Conservation (phyloP, 2,329 filamentous ascomycete species). For the Hypomyces rosellus region DNA sequence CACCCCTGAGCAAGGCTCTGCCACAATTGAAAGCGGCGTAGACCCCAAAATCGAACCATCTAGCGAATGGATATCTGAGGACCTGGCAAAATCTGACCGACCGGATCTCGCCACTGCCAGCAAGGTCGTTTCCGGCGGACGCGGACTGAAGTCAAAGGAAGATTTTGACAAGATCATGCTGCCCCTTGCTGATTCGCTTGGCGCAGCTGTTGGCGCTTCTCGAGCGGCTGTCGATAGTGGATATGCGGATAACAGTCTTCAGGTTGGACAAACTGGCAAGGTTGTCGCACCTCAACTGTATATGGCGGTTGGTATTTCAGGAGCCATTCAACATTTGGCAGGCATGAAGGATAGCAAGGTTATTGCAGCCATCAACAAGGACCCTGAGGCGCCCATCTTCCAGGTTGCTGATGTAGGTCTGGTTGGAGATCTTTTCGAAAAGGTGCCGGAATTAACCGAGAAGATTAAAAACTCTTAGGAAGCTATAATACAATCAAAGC, state of each 20-base stretch:
- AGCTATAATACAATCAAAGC: conserved; percentile 16
- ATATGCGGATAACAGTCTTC: conserved; percentile 96
- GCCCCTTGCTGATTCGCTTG: conserved; percentile 84
- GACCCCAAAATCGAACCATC: conserved; percentile 71
- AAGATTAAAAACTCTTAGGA: conserved; percentile 65
- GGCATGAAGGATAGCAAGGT: conserved; percentile 99
- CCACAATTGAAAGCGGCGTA: conserved; percentile 69
- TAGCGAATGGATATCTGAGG: conserved; percentile 89
- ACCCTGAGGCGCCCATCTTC: conserved; percentile 94
- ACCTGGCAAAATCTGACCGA: conserved; percentile 86
- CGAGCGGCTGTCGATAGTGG: conserved; percentile 94
- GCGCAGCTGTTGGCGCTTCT: conserved; percentile 92
- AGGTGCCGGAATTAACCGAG: conserved; percentile 91
- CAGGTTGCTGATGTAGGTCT: conserved; percentile 94
- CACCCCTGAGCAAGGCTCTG: conserved; percentile 64
- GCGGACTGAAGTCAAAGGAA: conserved; percentile 95
- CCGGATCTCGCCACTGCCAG: conserved; percentile 87
- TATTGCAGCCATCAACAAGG: conserved; percentile 98
- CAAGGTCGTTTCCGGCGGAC: conserved; percentile 86
- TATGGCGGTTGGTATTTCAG: conserved; percentile 90
- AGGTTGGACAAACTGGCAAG: conserved; percentile 98
- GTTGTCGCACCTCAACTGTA: conserved; percentile 96
- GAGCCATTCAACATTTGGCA: conserved; percentile 94
- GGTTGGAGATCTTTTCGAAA: conserved; percentile 92
- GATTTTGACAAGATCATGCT: conserved; percentile 92